phyloP scores from a whole-genome alignment of 2,329 filamentous ascomycete species.

The Conoideocrella luteorostrata region DNA sequence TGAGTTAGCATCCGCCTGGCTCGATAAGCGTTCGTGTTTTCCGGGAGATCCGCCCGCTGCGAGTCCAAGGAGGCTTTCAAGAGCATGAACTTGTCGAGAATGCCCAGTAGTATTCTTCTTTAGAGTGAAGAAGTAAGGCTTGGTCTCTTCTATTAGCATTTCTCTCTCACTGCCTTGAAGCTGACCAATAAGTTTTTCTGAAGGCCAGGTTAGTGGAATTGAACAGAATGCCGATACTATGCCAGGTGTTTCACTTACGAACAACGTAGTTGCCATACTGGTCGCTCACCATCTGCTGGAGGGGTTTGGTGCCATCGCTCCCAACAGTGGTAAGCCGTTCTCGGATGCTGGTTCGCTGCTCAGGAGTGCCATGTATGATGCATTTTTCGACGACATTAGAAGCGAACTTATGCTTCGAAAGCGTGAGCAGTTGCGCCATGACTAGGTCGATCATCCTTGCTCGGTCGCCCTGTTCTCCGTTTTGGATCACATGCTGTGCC shows the following conservation, averaged over 20 bases:
- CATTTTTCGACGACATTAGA: slow-evolving; percentile 97
- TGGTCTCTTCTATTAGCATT: slow-evolving; percentile 56
- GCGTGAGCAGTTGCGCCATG: slow-evolving; percentile 60
- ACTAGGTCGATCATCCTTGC: slow-evolving; percentile 68
- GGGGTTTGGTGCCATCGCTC: slow-evolving; percentile 60
- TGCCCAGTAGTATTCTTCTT: slow-evolving; percentile 61
- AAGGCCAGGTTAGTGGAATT: slow-evolving; percentile 18
- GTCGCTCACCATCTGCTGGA: slow-evolving; percentile 78
- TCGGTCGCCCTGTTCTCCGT: slow-evolving; percentile 68
- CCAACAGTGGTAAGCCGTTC: slow-evolving; percentile 52
- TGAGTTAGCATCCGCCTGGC: slow-evolving; percentile 44
- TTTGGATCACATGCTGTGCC: slow-evolving; percentile 80
- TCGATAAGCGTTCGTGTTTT: slow-evolving; percentile 23
- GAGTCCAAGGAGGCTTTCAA: slow-evolving; percentile 27
- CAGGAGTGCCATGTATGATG: slow-evolving; percentile 62
- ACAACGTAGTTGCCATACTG: slow-evolving; percentile 95
- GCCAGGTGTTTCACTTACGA: slow-evolving; percentile 69
- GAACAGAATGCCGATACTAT: not conserved
- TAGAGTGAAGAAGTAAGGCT: slow-evolving; percentile 52
- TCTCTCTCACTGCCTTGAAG: slow-evolving; percentile 55
- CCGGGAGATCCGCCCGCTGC: slow-evolving; percentile 15
- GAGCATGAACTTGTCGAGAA: slow-evolving; percentile 50
- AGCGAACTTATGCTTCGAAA: slow-evolving; percentile 93
- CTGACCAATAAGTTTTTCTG: slow-evolving; percentile 72
- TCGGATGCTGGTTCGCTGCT: slow-evolving; percentile 66